A percentile compares a stretch with the other conserved stretches of the same genome.
These are phyloP conservation scores for Fusarium udum DNA, from an alignment of 2,329 filamentous ascomycete species.

Conservation along the genomic window DNA sequence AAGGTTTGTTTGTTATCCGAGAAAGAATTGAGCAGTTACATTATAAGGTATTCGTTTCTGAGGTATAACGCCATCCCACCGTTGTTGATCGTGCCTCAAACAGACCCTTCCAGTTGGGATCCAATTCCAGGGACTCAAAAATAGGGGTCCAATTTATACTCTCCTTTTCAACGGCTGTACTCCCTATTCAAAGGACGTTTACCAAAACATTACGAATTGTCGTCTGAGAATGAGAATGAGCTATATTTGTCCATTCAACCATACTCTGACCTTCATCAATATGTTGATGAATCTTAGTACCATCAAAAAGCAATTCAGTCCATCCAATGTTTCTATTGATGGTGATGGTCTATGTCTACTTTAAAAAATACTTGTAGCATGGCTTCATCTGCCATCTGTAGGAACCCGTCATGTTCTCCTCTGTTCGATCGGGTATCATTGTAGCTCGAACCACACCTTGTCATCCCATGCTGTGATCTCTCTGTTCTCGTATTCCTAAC, in stretches of 20 bases:
- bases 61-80: not conserved
- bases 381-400: conserved; percentile 11
- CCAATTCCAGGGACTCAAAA: conserved; percentile 2
- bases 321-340: conserved; percentile 28
- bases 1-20: not conserved
- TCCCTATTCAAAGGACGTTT: not conserved
- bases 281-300: not conserved
- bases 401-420: conserved; percentile 18
- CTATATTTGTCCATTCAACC: not conserved
- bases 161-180: conserved; percentile 27
- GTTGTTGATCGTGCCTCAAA: not conserved
- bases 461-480: conserved; percentile 13
- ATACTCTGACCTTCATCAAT: not conserved
- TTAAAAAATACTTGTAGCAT: conserved; percentile 9
- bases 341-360: conserved; percentile 15
- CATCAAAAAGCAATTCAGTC: not conserved
- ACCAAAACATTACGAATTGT: not conserved
- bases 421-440: conserved; percentile 35
- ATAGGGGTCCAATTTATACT: conserved; percentile 38
- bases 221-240: not conserved
- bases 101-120: not conserved
- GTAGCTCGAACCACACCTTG: conserved; percentile 27
- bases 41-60: not conserved
- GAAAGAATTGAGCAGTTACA: not conserved
- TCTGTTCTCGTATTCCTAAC: conserved; percentile 9